phyloP scores from a whole-genome alignment of 495 filamentous ascomycete genomes.

The Opeltia flavorubescens region DNA sequence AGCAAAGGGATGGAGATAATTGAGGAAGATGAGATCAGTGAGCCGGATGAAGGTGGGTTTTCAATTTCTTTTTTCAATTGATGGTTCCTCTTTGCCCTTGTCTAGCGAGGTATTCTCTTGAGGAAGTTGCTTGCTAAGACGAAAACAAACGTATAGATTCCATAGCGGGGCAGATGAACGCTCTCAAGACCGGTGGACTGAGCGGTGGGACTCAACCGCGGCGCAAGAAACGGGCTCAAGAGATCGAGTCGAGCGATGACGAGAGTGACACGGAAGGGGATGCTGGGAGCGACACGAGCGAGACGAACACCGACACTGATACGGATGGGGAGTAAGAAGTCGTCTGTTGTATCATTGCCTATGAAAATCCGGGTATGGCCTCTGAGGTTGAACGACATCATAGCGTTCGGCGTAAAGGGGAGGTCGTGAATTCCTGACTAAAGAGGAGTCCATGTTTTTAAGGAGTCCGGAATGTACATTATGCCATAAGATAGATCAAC shows the following conservation, averaged over 20 bases:
- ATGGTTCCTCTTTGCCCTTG: neutral
- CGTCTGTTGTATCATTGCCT: too few species aligned
- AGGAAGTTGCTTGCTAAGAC: slow-evolving; percentile 19
- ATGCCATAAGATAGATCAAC: neutral
- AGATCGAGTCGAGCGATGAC: slow-evolving; percentile 30
- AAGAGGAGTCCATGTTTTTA: too few species aligned
- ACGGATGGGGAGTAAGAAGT: slow-evolving; percentile 39
- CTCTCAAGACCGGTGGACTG: slow-evolving; percentile 56
- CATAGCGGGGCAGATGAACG: slow-evolving; percentile 87
- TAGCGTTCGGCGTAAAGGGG: neutral
- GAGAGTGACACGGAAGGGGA: slow-evolving; percentile 88
- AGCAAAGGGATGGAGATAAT: slow-evolving; percentile 67
- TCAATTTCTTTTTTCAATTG: neutral
- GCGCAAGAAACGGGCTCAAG: slow-evolving; percentile 32
- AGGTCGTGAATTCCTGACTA: too few species aligned
- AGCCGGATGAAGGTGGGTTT: slow-evolving; percentile 84
- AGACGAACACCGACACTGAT: slow-evolving; percentile 69
- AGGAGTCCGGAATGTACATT: too few species aligned
- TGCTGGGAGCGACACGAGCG: slow-evolving; percentile 52
- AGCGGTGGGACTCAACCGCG: slow-evolving; percentile 30
- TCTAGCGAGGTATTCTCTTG: neutral
- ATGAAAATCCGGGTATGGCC: too few species aligned
- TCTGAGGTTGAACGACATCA: neutral
- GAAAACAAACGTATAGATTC: slow-evolving; percentile 48
- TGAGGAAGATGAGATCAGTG: slow-evolving; percentile 86